These are phyloP conservation scores for Yamadazyma mexicana DNA, from an alignment of 1,139 yeast genomes.

Conservation along the genomic window DNA sequence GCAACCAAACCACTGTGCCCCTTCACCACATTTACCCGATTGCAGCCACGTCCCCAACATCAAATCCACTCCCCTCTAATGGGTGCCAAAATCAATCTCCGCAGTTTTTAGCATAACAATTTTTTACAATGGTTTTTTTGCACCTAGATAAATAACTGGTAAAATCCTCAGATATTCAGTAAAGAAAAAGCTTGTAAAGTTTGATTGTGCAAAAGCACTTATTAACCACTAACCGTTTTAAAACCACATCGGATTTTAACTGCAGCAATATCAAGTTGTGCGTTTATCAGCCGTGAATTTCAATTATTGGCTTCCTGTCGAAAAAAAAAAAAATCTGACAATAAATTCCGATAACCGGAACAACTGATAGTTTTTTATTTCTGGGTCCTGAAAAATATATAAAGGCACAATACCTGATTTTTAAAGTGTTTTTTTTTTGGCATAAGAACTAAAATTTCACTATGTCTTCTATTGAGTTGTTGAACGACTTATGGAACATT, in stretches of 20 bases:
- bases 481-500: constrained; percentile 15
- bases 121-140: background rate
- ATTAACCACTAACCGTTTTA: no score
- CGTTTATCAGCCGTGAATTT: constrained; percentile 2
- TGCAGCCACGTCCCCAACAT: background rate
- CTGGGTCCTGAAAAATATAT: constrained; percentile 2
- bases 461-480: constrained; percentile 14
- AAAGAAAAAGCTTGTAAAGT: no score
- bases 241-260: no score
- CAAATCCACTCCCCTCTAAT: background rate
- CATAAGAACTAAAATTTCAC: background rate
- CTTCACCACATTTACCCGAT: no score
- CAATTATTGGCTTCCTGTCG: constrained; percentile 10
- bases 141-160: background rate
- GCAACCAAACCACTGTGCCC: no score
- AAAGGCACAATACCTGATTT: background rate
- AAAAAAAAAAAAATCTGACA: background rate
- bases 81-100: constrained; percentile 1
- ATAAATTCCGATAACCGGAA: constrained; percentile 14
- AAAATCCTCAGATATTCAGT: no score
- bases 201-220: no score
- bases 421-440: no score
- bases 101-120: background rate
- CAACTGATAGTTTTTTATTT: constrained; percentile 8
- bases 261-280: background rate